Evolutionary conservation across 116 monocot genomes (phyloP).

Genomic region (Cymodocea nodosa): DNA sequence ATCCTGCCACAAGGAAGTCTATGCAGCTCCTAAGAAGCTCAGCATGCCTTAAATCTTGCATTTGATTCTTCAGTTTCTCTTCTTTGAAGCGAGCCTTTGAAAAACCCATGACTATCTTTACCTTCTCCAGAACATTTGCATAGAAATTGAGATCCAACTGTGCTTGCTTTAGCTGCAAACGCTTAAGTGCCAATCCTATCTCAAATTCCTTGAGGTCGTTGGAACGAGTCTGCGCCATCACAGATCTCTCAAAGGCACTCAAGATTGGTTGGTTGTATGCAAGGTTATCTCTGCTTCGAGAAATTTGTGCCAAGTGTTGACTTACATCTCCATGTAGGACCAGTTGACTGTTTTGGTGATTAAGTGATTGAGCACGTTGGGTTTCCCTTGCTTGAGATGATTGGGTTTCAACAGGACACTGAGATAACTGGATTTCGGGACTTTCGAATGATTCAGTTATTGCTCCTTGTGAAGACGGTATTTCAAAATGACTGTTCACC

Average conservation of each 20-base stretch:
- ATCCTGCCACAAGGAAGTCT: conserved; percentile 66
- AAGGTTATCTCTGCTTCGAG: conserved; percentile 8
- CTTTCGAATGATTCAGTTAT: background rate
- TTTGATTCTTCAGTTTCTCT: conserved; percentile 79
- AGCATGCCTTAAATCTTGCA: conserved; percentile 52
- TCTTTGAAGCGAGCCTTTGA: conserved; percentile 64
- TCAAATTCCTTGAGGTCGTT: conserved; percentile 86
- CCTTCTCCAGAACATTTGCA: conserved; percentile 50
- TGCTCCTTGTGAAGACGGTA: background rate
- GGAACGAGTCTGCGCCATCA: conserved; percentile 63
- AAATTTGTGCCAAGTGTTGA: conserved; percentile 30
- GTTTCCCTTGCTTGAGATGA: conserved; percentile 15
- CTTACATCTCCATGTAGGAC: conserved; percentile 19
- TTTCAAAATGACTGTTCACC: conserved; percentile 1
- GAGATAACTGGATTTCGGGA: conserved; percentile 1
- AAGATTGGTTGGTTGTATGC: conserved; percentile 26
- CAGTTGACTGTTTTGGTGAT: conserved; percentile 32
- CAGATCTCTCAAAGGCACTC: conserved; percentile 58
- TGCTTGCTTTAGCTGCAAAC: conserved; percentile 61
- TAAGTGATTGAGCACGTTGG: conserved; percentile 7
- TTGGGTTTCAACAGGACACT: no score
- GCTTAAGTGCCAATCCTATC: conserved; percentile 48
- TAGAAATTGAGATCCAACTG: conserved; percentile 54
- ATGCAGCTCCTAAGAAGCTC: conserved; percentile 57
- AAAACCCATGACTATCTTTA: conserved; percentile 67